Conservation (phyloP, 768 basidiomycete genomes). For the Mycena floridula region DNA sequence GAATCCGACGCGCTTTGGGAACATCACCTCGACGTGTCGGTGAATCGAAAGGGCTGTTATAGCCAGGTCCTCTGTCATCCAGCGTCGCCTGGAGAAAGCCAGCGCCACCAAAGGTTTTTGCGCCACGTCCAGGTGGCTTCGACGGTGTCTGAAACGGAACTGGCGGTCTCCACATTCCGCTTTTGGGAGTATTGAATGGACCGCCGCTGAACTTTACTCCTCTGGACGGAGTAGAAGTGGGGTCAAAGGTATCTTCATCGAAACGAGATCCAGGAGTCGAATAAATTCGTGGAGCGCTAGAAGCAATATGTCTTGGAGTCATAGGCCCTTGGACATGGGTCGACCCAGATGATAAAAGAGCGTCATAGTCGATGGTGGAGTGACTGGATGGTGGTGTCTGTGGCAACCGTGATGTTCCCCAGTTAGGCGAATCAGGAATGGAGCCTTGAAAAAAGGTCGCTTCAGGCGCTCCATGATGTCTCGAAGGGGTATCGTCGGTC, state of each 20-base stretch:
- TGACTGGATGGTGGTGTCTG: slow-evolving; percentile 47
- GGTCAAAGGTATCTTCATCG: slow-evolving; percentile 64
- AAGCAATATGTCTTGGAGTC: slow-evolving; percentile 42
- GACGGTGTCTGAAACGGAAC: slow-evolving; percentile 52
- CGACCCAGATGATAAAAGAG: no score
- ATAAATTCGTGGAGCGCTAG: slow-evolving; percentile 30
- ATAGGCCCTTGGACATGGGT: slow-evolving; percentile 33
- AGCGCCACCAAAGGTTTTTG: slow-evolving; percentile 20
- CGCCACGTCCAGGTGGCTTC: slow-evolving; percentile 24
- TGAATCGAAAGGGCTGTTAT: slow-evolving; percentile 32
- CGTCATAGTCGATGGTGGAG: slow-evolving; percentile 38
- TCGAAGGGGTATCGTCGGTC: slow-evolving; percentile 46
- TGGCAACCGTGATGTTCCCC: slow-evolving; percentile 9
- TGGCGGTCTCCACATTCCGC: slow-evolving; percentile 34
- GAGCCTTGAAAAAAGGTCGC: slow-evolving; percentile 33
- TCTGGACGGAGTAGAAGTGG: slow-evolving; percentile 75
- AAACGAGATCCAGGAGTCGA: slow-evolving; percentile 29
- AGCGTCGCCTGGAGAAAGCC: slow-evolving; percentile 22
- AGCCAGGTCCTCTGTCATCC: slow-evolving; percentile 20
- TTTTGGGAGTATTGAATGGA: slow-evolving; percentile 61
- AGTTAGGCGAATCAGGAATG: slow-evolving; percentile 59
- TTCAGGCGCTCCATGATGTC: slow-evolving; percentile 28
- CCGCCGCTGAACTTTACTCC: slow-evolving; percentile 59
- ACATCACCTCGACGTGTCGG: slow-evolving; percentile 42
- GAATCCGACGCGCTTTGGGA: slow-evolving; percentile 23